phyloP scores from a whole-genome alignment of 805 yeast species.

The Yarrowia sp. region DNA sequence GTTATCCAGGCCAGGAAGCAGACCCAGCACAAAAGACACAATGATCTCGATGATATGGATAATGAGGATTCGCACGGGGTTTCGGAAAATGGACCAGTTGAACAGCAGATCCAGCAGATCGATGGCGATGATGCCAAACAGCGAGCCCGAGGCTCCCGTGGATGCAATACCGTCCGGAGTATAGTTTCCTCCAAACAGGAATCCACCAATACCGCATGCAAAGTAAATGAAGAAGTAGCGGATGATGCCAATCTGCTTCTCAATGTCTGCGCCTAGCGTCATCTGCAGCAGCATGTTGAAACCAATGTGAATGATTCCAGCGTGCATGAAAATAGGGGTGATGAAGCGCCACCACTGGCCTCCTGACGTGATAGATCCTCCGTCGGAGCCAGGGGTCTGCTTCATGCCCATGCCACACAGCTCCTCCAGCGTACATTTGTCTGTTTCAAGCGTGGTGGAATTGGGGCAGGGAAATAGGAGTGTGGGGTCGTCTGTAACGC shows the following conservation, averaged over 20 bases:
- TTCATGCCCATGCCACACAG: constrained; percentile 55
- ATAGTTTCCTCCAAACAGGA: constrained; percentile 65
- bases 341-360: constrained; percentile 67
- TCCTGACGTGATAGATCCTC: constrained; percentile 41
- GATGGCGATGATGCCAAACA: constrained; percentile 66
- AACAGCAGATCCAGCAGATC: constrained; percentile 54
- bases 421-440: constrained; percentile 56
- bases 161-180: constrained; percentile 64
- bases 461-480: constrained; percentile 66
- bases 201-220: constrained; percentile 63
- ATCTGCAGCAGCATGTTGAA: constrained; percentile 62
- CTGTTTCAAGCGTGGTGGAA: constrained; percentile 53
- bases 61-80: constrained; percentile 47
- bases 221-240: constrained; percentile 57
- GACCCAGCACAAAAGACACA: constrained; percentile 59
- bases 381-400: constrained; percentile 1
- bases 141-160: constrained; percentile 69
- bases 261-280: constrained; percentile 59
- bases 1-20: constrained; percentile 72
- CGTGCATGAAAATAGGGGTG: constrained; percentile 70
- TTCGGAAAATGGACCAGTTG: constrained; percentile 49
- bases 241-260: constrained; percentile 53
- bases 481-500: constrained; percentile 49
- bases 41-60: constrained; percentile 57
- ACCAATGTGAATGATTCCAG: constrained; percentile 66